Evolutionary conservation across 768 basidiomycete genomes (phyloP), one percentile per base, ranked within the genome.

Genomic region (Collybia mongolica): DNA sequence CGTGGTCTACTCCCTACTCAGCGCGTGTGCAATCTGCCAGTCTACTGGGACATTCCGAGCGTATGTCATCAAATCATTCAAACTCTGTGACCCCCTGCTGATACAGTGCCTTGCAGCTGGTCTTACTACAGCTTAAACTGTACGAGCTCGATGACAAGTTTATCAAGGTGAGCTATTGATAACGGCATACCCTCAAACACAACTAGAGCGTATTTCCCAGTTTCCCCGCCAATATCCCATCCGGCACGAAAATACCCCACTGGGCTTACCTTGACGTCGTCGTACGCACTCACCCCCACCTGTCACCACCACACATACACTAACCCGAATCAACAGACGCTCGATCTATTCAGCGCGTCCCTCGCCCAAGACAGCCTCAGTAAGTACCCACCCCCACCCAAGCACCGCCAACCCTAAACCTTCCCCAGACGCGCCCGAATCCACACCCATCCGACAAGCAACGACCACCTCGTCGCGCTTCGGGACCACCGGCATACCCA

Each of bases 11-110:
- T 39, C 46, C 5, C 19, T 47, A 6, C 36, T 47, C 3, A 47
- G 46, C 20, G 46, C 46, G 8, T 47, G 46, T 18, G 15, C 41
- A 24, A 22, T 57, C 41, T 44, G 56, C 53, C 41, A 54, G 53
- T 28, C 9, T 9, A 32, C 22, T 43, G 26, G 32, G 44, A 26
- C 22, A 41, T 40, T 48, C 53, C 19, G 12, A 7, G 19, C 15
- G 46, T 47, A 24, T 7, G 24, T 32, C 8, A 12, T 7, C 9
- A 5, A 46, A 5, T 24, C 9, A 11, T 2, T 18, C 19, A 23
- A 46, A 8, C 6, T 45, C 20, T 15, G 8, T 20, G 22, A 37
- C 14, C 17, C 12, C n/a, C 20, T 28, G 15, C 19, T 38, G 11
- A 7, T 11, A 18, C 4, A 1, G 20, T 47, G 17, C 2, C 8